Evolutionary conservation across 345 rosid genomes (phyloP), one percentile per base, ranked within the genome.

Genomic region (Linum tenue): DNA sequence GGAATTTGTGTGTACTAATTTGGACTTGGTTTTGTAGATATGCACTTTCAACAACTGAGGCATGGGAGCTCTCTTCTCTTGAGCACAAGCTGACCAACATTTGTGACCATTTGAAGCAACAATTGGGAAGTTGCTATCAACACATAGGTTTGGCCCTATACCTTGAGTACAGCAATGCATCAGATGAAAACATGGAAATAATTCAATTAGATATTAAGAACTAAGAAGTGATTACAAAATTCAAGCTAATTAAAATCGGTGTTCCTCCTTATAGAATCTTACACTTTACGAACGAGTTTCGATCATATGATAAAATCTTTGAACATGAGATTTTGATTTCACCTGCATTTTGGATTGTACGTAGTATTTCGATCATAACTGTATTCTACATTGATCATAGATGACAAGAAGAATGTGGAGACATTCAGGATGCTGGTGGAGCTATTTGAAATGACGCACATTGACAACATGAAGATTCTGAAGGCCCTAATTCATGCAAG

Each of bases 391-490:
- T 22, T 22, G 31, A 22, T 22, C 31, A 22, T 22, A 95, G 99
- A 83, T 16, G 92, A 81, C 39, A 85, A 69, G 80, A 87, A 63
- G 80, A 70, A 83, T 67, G 3, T 69, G n/a, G 96, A 87, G 68
- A 58, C 81, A 37, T 85, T 73, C 66, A 75, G 76, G 70, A 35
- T 55, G 65, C 82, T 91, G 43, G 39, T 67, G 56, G 66, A 70
- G 63, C 85, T 91, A 39, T 74, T 88, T 35, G 88, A 82, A 3
- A 73, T 66, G 39, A 64, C 70, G 59, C 97, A 95, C 72, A 83
- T 85, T 31, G 99, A 95, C 78, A 95, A 95, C 83, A 83, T 89
- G 90, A 87, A 80, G 83, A 64, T 91, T 66, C 88, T 95, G 37
- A 89, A 76, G 82, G 92, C 88, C 72, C 71, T 95, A 72, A 79